phyloP scores from a whole-genome alignment of 805 yeast genomes.

The Phaffomyces antillensis region DNA sequence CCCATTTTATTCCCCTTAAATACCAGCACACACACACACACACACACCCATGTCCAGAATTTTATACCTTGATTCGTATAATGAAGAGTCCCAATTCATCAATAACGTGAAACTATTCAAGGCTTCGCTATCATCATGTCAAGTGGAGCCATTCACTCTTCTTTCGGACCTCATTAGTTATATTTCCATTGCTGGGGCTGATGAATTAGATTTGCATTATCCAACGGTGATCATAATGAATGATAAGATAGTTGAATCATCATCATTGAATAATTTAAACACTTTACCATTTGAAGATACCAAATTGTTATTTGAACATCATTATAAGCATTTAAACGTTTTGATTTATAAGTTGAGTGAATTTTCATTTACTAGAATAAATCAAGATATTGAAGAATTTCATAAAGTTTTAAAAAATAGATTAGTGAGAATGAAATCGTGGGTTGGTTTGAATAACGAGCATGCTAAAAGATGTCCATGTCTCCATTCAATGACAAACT shows the following conservation, averaged over 20 bases:
- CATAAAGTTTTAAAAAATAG: conserved; percentile 23
- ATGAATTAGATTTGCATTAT: conserved; percentile 22
- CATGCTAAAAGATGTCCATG: conserved; percentile 17
- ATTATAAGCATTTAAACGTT: conserved; percentile 20
- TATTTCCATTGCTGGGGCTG: conserved; percentile 18
- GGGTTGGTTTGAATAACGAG: conserved; percentile 32
- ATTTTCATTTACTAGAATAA: conserved; percentile 14
- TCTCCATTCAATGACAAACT: conserved; percentile 30
- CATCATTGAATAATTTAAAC: conserved; percentile 5
- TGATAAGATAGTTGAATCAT: conserved; percentile 4
- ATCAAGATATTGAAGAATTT: conserved; percentile 13
- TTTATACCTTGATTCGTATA: conserved; percentile 14
- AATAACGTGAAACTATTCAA: conserved; percentile 13
- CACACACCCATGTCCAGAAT: conserved; percentile 20
- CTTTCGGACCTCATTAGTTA: conserved; percentile 11
- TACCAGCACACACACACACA: too few species aligned
- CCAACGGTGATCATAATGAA: conserved; percentile 21
- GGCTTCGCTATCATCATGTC: conserved; percentile 5
- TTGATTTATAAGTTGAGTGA: conserved; percentile 13
- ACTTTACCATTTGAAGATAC: conserved; percentile 9
- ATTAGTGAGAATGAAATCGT: conserved; percentile 31
- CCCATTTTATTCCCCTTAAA: too few species aligned
- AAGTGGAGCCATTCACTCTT: conserved; percentile 9
- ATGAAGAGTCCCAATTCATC: conserved; percentile 5
- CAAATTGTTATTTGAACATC: conserved; percentile 11